Evolutionary conservation across 2,329 filamentous ascomycete genomes (phyloP), one percentile per base, ranked within the genome.

Genomic region (Eurotiales sp.): DNA sequence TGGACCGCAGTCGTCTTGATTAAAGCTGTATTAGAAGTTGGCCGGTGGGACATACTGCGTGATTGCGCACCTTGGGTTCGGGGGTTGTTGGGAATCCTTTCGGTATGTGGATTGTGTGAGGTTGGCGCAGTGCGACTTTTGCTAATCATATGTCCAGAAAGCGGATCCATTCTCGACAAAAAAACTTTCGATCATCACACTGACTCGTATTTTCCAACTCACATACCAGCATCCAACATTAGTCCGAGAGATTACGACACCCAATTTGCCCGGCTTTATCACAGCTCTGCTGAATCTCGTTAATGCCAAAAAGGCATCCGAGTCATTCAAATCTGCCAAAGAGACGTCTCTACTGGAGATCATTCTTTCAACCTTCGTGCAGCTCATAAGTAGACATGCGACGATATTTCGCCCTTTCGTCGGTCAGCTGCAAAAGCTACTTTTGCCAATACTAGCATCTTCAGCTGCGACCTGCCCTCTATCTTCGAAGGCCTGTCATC

Each of bases 161-260:
- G 83, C 85, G 8, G 90, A 95, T 61, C 83, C 88, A 3, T 68
- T 80, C 6, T 81, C 85, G 3, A 84, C 84, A 29, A 95, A 93
- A 65, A 87, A 87, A 65, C 70, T 96, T 53, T 83, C 82, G 58
- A 76, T 96, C 45, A 80, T 93, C 55, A 83, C 88, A 12, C 74
- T 96, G 55, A 87, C 88, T 17, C 85, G 87, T 62, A 90, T 96
- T 59, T 96, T 93, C 72, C 79, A 84, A 59, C 80, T 93, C 30
- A 86, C 91, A 36, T 88, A 90, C 63, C 83, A 86, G 32, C 90
- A 90, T 64, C 88, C 87, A 54, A 93, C 89, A 8, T 76, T 96
- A 48, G 78, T 92, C 40, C 81, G 92, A 60, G 91, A 96, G 65
- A 88, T 96, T 55, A 91, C 88, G 1, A 95, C 90, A 0, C 90